Evolutionary conservation across 208 protist species (phyloP).

Genomic region (Trypanosoma theileri): DNA sequence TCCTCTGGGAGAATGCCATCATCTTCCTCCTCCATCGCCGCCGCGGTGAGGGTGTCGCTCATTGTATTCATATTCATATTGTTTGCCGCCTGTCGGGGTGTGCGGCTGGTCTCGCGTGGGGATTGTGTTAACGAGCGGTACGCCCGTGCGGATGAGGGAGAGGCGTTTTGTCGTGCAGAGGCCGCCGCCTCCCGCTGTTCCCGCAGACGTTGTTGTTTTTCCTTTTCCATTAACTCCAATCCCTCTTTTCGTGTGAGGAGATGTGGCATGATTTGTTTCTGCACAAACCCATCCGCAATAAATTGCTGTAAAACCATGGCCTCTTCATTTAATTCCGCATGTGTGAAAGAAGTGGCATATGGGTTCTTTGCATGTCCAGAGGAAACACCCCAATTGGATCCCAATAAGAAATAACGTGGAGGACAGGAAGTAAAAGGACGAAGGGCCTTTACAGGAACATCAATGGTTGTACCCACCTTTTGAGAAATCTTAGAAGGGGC

Average conservation of each 20-base stretch:
- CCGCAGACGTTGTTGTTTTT: conserved; percentile 33
- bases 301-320: conserved; percentile 54
- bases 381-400: conserved; percentile 75
- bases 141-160: conserved; percentile 29
- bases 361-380: conserved; percentile 55
- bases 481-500: conserved; percentile 60
- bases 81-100: conserved; percentile 24
- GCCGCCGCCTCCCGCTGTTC: conserved; percentile 14
- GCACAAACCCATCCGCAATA: conserved; percentile 59
- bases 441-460: conserved; percentile 74
- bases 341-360: conserved; percentile 63
- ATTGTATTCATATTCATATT: conserved; percentile 14
- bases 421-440: conserved; percentile 77
- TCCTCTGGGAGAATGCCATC: conserved; percentile 49
- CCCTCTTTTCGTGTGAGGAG: conserved; percentile 63
- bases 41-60: conserved; percentile 29
- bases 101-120: conserved; percentile 31
- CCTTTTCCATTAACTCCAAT: conserved; percentile 48
- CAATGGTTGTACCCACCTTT: conserved; percentile 49
- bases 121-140: conserved; percentile 21
- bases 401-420: conserved; percentile 76
- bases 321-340: conserved; percentile 77
- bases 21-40: conserved; percentile 36
- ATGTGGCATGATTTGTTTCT: conserved; percentile 52
- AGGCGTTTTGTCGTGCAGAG: neutral